Evolutionary conservation across 2,329 filamentous ascomycete genomes (phyloP), one percentile per base, ranked within the genome.

Genomic region (Fusarium lateritium): DNA sequence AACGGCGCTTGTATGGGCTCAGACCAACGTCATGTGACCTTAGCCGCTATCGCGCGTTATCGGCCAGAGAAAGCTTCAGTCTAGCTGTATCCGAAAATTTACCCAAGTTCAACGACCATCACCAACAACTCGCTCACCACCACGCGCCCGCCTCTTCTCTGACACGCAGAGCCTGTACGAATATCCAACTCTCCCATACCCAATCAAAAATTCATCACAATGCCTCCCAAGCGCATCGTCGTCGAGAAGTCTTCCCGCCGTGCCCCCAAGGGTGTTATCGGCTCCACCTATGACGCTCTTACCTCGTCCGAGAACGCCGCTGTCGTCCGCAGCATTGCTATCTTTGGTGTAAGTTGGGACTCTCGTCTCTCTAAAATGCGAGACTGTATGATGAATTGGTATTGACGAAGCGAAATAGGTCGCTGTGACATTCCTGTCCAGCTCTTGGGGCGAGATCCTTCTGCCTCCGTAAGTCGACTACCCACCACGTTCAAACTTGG

Each of bases 241-340:
- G 83, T 87, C 72, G 84, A 88, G 71, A 81, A 81, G 72, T 79
- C 81, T 49, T 78, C 78, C 47, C 72, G 77, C 65, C 79, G 79
- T 67, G 77, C 82, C 49, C 79, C 81, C 63, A 79, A 81, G 66
- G 86, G 89, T 67, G 84, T 88, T 78, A 71, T 91, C 69, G 82
- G 82, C 72, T 83, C 83, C 59, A 83, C 87, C 70, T 92, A 91
- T 79, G 84, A 86, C 64, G 83, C 88, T 70, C 75, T 92, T 75
- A 92, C 89, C 56, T 86, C 87, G 28, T 79, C 90, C 34, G 91
- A 93, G 76, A 92, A 93, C 79, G 85, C 88, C 49, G 86, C 89
- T 58, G 86, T 92, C 58, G 90, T 92, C 63, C 86, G 88, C 73
- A 92, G 90, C 76, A 81, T 92, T 71, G 83, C 87, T 68, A 78